Conservation (phyloP, 2,329 filamentous ascomycete species). For the Aspergillus terreus region DNA sequence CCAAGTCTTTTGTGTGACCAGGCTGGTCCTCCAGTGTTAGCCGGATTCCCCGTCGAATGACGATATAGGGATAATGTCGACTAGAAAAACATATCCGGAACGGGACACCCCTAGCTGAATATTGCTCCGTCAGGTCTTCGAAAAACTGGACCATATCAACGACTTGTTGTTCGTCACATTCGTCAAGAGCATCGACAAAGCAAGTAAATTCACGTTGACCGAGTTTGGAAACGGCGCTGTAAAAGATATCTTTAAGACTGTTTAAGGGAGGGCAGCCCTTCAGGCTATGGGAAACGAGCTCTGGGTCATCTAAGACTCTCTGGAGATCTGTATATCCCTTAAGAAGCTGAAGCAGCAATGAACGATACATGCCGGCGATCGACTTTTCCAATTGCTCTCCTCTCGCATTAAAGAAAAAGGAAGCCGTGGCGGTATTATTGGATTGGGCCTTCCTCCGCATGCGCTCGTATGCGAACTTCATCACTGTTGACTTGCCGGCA, state of each 20-base stretch:
- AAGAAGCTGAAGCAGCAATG: slow-evolving; percentile 24
- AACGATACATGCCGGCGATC: slow-evolving; percentile 22
- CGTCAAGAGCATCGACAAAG: slow-evolving; percentile 47
- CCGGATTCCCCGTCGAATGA: slow-evolving; percentile 24
- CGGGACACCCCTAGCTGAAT: slow-evolving; percentile 2
- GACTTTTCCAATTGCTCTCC: slow-evolving; percentile 19
- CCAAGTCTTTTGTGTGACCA: slow-evolving; percentile 34
- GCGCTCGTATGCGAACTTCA: not conserved
- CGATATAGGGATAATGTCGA: slow-evolving; percentile 44
- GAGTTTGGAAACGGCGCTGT: slow-evolving; percentile 9
- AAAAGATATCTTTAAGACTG: slow-evolving; percentile 16
- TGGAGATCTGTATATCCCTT: slow-evolving; percentile 16
- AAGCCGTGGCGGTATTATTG: slow-evolving; percentile 4
- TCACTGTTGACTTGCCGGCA: not conserved
- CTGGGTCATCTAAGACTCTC: slow-evolving; percentile 11
- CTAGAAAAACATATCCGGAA: slow-evolving; percentile 39
- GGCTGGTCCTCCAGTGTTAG: slow-evolving; percentile 38
- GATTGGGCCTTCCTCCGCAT: too few relatives aligned
- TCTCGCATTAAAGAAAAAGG: slow-evolving; percentile 27
- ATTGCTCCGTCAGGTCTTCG: slow-evolving; percentile 25
- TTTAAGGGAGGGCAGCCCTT: slow-evolving; percentile 8
- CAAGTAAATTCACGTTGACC: slow-evolving; percentile 19
- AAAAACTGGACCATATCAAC: slow-evolving; percentile 37
- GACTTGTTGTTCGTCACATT: slow-evolving; percentile 39
- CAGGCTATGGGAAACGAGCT: slow-evolving; percentile 1